Conservation (phyloP, 129 eudicot genomes). For the Artemisia tridentata region DNA sequence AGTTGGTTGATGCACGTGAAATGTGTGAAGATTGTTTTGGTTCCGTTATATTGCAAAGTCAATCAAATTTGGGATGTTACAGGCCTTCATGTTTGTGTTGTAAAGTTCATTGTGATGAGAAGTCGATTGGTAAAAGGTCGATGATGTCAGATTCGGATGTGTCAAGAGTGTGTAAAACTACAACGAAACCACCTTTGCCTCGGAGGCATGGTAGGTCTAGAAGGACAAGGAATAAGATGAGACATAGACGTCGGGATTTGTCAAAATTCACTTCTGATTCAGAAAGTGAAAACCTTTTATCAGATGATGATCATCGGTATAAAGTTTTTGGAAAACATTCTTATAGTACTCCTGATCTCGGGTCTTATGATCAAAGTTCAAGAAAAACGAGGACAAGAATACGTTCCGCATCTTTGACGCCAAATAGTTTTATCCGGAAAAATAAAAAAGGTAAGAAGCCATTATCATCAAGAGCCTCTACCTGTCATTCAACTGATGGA, state of each 20-base stretch:
- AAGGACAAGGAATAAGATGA: slow-evolving; percentile 49
- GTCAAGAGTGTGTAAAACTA: slow-evolving; percentile 49
- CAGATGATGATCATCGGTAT: slow-evolving; percentile 58
- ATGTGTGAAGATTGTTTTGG: slow-evolving; percentile 74
- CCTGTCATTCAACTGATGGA: background rate
- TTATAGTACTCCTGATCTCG: slow-evolving; percentile 30
- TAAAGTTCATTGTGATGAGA: slow-evolving; percentile 45
- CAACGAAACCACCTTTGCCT: slow-evolving; percentile 83
- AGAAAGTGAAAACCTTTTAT: slow-evolving; percentile 58
- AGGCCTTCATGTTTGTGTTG: slow-evolving; percentile 69
- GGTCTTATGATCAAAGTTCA: slow-evolving; percentile 24
- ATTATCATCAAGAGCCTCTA: slow-evolving; percentile 14
- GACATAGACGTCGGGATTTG: slow-evolving; percentile 26
- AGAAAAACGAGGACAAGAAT: slow-evolving; percentile 16
- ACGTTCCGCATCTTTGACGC: slow-evolving; percentile 31
- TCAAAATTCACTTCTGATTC: slow-evolving; percentile 59
- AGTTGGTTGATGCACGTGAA: slow-evolving; percentile 54
- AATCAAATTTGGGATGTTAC: slow-evolving; percentile 42
- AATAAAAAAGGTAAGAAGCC: slow-evolving; percentile 7
- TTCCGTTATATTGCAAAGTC: slow-evolving; percentile 42
- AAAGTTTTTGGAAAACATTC: slow-evolving; percentile 25
- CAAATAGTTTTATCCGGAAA: slow-evolving; percentile 19
- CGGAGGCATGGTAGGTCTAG: slow-evolving; percentile 56
- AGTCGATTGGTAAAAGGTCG: slow-evolving; percentile 50
- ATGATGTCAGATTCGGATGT: slow-evolving; percentile 37